Conservation (phyloP, 176 grass and related monocot species). For the Miscanthus lutarioriparius region DNA sequence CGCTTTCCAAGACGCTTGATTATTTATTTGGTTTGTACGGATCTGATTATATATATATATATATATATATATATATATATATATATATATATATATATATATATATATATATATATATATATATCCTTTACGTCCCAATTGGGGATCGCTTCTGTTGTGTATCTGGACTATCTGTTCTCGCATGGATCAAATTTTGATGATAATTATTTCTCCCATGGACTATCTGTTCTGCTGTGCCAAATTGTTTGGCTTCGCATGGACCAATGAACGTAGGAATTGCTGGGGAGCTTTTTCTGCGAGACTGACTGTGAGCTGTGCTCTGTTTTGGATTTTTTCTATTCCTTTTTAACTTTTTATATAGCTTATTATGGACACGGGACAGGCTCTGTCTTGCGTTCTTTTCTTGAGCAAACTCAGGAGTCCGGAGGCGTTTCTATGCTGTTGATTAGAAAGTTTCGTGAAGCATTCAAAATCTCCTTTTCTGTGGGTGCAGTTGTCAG, state of each 20-base stretch:
- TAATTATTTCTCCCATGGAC: neutral
- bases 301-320: neutral
- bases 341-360: neutral
- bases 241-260: neutral
- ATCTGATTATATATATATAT: too few relatives aligned
- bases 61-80: too few relatives aligned
- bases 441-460: slow-evolving; percentile 12
- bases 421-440: slow-evolving; percentile 9
- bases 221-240: neutral
- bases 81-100: too few relatives aligned
- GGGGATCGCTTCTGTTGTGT: neutral
- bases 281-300: neutral
- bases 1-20: slow-evolving; percentile 34
- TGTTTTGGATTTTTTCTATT: neutral
- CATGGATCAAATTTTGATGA: neutral
- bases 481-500: neutral
- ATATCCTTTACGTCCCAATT: neutral
- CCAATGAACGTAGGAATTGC: neutral
- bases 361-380: neutral
- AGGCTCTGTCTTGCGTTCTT: neutral
- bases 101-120: too few relatives aligned
- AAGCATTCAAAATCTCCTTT: neutral
- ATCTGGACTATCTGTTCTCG: neutral
- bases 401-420: neutral
- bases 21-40: slow-evolving; percentile 27